Conservation (phyloP, 331 rosid genomes). For the Arachis monticola region DNA sequence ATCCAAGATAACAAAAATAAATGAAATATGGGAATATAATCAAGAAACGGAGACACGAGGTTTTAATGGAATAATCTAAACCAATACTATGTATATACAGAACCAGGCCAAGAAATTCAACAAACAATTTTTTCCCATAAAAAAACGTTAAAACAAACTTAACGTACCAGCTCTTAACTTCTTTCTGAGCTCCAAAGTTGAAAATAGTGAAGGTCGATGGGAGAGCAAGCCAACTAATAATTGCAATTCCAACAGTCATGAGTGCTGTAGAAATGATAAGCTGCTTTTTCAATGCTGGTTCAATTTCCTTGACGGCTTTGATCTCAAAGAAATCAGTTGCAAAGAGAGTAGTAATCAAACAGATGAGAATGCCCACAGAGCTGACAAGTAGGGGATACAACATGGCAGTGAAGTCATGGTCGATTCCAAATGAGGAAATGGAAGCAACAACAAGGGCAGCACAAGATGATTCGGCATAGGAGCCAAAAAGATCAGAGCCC, state of each 20-base stretch:
- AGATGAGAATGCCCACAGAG: constrained; percentile 74
- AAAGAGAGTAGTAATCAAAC: constrained; percentile 79
- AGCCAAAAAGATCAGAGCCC: constrained; percentile 90
- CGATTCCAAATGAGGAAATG: constrained; percentile 78
- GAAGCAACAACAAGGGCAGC: constrained; percentile 90
- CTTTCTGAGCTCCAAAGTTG: constrained; percentile 76
- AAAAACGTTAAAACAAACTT: background rate
- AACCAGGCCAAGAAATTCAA: constrained; percentile 5
- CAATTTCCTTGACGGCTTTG: constrained; percentile 83
- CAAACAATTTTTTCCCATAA: background rate
- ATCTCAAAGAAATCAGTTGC: constrained; percentile 86
- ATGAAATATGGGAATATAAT: background rate
- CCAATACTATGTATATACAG: no score
- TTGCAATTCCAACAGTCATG: constrained; percentile 77
- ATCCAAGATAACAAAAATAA: background rate
- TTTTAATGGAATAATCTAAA: background rate
- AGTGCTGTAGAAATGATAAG: constrained; percentile 75
- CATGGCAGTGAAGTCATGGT: constrained; percentile 82
- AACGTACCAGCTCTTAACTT: constrained; percentile 69
- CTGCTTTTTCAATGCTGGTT: constrained; percentile 77
- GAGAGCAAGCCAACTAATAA: constrained; percentile 72
- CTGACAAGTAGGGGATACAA: constrained; percentile 75
- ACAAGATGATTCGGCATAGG: constrained; percentile 84
- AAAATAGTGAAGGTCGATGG: constrained; percentile 77
- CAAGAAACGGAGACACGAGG: constrained; percentile 4